A percentile compares a stretch with the other conserved stretches of the same genome.
Evolutionary conservation across 2,329 filamentous ascomycete species (phyloP).

Genomic region (Penicillium sp.): DNA sequence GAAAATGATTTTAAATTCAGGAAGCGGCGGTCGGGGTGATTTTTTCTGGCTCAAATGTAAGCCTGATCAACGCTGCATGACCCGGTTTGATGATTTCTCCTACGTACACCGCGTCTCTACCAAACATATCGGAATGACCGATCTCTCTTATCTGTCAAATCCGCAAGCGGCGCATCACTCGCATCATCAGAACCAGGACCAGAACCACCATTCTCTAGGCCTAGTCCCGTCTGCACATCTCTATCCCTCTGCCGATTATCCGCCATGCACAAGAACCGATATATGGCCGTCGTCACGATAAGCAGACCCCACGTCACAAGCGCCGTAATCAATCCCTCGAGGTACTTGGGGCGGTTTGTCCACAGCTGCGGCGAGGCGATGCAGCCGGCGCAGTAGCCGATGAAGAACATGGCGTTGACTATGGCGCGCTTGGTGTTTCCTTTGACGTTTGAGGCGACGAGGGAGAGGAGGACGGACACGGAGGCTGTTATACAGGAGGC

Average conservation of each 20-base stretch:
- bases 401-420: conserved; percentile 56
- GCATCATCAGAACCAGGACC: background rate
- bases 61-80: too few relatives aligned
- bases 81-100: too few relatives aligned
- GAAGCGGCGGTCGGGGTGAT: too few relatives aligned
- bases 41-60: too few relatives aligned
- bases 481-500: conserved; percentile 45
- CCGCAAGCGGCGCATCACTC: background rate
- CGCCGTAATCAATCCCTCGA: conserved; percentile 51
- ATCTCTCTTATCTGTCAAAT: conserved; percentile 8
- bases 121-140: conserved; percentile 2
- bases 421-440: conserved; percentile 58
- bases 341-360: conserved; percentile 49
- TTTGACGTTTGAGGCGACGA: conserved; percentile 56
- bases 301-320: conserved; percentile 9
- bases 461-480: conserved; percentile 50
- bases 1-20: too few relatives aligned
- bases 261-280: conserved; percentile 5
- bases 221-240: background rate
- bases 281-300: background rate
- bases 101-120: background rate
- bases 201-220: background rate
- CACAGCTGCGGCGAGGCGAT: conserved; percentile 57
- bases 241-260: conserved; percentile 3
- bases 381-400: conserved; percentile 55